Evolutionary conservation across 2,329 filamentous ascomycete genomes (phyloP), one percentile per base, ranked within the genome.

Genomic region (Rhynchosporium agropyri): DNA sequence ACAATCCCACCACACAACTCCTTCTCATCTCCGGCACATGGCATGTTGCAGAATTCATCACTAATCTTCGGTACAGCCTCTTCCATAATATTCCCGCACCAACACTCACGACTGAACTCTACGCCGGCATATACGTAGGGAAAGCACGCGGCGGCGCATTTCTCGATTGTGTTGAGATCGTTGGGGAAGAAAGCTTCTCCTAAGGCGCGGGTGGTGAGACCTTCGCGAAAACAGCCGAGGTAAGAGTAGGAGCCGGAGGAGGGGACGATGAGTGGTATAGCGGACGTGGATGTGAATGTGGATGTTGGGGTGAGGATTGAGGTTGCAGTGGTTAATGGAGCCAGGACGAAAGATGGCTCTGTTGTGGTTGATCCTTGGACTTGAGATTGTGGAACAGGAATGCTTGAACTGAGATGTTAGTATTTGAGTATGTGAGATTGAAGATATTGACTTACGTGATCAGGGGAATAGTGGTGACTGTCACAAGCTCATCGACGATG

Each of bases 191-290:
- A 63, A 5, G 64, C 60, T 8, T 59, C 56, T n/a, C 58, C 55
- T 38, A 73, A 63, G 4, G 71, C 67, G 8, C 71, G 66, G 4
- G 63, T 65, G 13, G 40, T 50, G 7, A 65, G 61, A 3, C 68
- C 60, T 42, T 74, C 71, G 3, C 66, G 67, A 20, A 69, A 73
- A 60, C 73, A 75, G 15, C 71, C 72, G 4, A 74, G 62, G 12
- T 69, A 68, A 56, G 67, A 69, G 12, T 48, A 64, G 15, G 6
- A 63, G 60, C 12, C 66, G 65, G 40, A 56, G 48, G 43, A 63
- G 9, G 64, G 60, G 1, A 67, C 50, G n/a, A 48, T 63, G 1
- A 33, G n/a, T 15, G 58, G 36, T 9, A 45, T 45, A 3, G 36
- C 4, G 4, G 46, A 36, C 3, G 48, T 3, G 29, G 58, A 43